phyloP scores from a whole-genome alignment of 495 filamentous ascomycete species.

The Tricharina praecox region DNA sequence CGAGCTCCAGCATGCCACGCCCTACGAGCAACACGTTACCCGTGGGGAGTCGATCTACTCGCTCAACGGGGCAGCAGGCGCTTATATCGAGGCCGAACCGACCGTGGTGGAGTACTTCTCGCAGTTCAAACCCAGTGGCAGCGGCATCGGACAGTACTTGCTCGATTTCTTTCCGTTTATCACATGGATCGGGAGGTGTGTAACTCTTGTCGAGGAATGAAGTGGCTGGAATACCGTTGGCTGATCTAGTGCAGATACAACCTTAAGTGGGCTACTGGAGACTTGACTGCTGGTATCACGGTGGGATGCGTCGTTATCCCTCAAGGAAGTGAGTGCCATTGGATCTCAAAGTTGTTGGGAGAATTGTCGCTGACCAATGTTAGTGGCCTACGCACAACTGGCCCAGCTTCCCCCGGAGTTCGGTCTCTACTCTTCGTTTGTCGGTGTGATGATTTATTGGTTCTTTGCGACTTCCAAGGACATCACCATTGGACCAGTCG shows the following conservation, averaged over 20 bases:
- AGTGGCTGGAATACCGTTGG: too few relatives aligned
- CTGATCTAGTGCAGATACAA: too few relatives aligned
- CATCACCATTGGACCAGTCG: slow-evolving; percentile 97
- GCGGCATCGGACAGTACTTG: slow-evolving; percentile 41
- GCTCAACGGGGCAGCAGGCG: slow-evolving; percentile 41
- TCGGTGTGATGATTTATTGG: slow-evolving; percentile 94
- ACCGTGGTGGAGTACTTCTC: slow-evolving; percentile 53
- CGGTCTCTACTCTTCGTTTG: slow-evolving; percentile 92
- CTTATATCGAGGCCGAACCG: slow-evolving; percentile 72
- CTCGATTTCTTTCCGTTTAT: slow-evolving; percentile 68
- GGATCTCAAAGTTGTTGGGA: neutral
- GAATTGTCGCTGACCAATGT: slow-evolving; percentile 1
- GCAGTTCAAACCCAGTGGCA: slow-evolving; percentile 40
- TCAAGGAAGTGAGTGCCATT: slow-evolving; percentile 44
- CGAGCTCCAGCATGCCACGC: slow-evolving; percentile 48
- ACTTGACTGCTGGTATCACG: slow-evolving; percentile 85
- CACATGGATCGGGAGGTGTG: slow-evolving; percentile 67
- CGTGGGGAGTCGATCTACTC: slow-evolving; percentile 69
- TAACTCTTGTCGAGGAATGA: too few relatives aligned
- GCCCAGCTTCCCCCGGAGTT: slow-evolving; percentile 63
- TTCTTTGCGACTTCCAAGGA: slow-evolving; percentile 98
- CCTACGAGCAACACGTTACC: slow-evolving; percentile 29
- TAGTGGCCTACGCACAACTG: slow-evolving; percentile 78
- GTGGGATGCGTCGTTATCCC: slow-evolving; percentile 92
- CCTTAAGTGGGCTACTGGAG: slow-evolving; percentile 68